A percentile compares a stretch with the other conserved stretches of the same genome.
Conservation (phyloP, 345 rosid species). For the Citrus medica region DNA sequence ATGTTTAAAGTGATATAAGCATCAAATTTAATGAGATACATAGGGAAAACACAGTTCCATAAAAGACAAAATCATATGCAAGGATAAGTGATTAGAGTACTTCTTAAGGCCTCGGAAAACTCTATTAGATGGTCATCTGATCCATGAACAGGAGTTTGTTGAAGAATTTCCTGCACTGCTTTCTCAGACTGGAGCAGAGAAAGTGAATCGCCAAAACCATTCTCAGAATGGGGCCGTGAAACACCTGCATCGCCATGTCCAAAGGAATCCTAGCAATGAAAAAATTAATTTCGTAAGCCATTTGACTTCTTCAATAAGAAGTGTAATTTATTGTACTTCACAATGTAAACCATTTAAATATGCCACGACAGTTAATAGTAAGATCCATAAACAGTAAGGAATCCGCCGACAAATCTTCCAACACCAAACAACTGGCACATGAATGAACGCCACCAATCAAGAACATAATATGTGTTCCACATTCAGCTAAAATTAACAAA, state of each 20-base stretch:
- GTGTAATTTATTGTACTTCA: background rate
- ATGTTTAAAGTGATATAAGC: conserved; percentile 6
- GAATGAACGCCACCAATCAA: background rate
- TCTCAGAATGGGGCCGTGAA: conserved; percentile 42
- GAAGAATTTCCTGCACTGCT: conserved; percentile 84
- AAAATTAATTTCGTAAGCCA: background rate
- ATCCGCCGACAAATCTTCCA: background rate
- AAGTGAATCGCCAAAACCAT: conserved; percentile 44
- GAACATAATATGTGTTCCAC: background rate
- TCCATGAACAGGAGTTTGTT: conserved; percentile 71
- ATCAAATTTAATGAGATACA: conserved; percentile 12
- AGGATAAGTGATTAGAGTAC: conserved; percentile 37
- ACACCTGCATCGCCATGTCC: conserved; percentile 51
- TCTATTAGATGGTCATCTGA: conserved; percentile 88
- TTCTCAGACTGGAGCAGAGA: conserved; percentile 71
- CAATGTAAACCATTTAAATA: background rate
- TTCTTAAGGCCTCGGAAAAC: conserved; percentile 93
- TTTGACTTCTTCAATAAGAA: background rate
- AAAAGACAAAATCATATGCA: conserved; percentile 12
- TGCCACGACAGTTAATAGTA: background rate
- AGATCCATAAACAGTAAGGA: background rate
- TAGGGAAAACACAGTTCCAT: background rate
- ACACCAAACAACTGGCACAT: background rate
- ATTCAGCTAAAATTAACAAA: background rate
- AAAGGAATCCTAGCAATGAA: conserved; percentile 32